Percentiles rank a stretch among this genome's conserved stretches.
These are phyloP conservation scores for Boletus tylopilopsis DNA, from an alignment of 768 basidiomycete genomes.

Conservation along the genomic window DNA sequence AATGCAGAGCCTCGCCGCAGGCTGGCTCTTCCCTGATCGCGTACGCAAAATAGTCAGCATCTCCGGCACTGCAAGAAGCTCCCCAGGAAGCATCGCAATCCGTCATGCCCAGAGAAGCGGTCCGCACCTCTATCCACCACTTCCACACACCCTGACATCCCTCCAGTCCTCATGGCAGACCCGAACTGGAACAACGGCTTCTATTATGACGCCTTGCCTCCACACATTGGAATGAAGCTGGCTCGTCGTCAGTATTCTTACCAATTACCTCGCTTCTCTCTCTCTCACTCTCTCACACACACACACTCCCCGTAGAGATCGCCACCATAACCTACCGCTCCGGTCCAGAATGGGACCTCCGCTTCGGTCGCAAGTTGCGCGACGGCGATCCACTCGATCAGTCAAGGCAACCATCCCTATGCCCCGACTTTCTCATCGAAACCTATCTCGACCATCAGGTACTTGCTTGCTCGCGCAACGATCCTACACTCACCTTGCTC, in stretches of 20 bases:
- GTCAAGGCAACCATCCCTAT: slow-evolving; percentile 63
- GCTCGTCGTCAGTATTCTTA: slow-evolving; percentile 73
- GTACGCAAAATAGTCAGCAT: slow-evolving; percentile 92
- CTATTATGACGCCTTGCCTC: slow-evolving; percentile 93
- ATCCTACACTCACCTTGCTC: slow-evolving; percentile 4
- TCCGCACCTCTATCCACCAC: slow-evolving; percentile 27
- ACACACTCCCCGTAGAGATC: no score
- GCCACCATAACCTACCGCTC: slow-evolving; percentile 99
- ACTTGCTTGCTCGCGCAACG: slow-evolving; percentile 8
- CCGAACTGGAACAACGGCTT: slow-evolving; percentile 99
- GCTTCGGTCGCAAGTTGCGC: slow-evolving; percentile 83
- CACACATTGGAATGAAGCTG: slow-evolving; percentile 97
- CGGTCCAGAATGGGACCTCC: slow-evolving; percentile 97
- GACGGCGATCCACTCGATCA: slow-evolving; percentile 19
- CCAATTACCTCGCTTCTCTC: not conserved
- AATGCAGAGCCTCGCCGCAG: slow-evolving; percentile 97
- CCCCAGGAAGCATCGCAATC: slow-evolving; percentile 91
- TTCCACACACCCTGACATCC: slow-evolving; percentile 1
- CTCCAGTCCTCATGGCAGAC: slow-evolving; percentile 93
- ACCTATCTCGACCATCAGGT: slow-evolving; percentile 95
- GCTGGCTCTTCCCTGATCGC: slow-evolving; percentile 84
- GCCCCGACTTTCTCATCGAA: slow-evolving; percentile 97
- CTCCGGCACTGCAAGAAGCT: slow-evolving; percentile 90
- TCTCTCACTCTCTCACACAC: no score
- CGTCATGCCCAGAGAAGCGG: slow-evolving; percentile 95